Conservation (phyloP, 345 rosid species). For the Ceriops decandra region DNA sequence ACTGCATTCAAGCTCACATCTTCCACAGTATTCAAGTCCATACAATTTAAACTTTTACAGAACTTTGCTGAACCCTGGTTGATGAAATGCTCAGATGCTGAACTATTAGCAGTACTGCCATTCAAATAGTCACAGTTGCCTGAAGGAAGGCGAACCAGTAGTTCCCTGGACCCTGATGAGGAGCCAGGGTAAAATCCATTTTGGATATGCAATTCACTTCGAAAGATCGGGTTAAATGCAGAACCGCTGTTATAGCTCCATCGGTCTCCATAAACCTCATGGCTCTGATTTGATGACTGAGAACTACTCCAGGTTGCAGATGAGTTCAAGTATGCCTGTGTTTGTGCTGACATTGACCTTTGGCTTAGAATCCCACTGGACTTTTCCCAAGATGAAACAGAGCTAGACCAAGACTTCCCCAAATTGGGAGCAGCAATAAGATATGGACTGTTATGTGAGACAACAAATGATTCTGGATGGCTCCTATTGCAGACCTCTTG, state of each 20-base stretch:
- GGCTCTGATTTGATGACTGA: slow-evolving; percentile 43
- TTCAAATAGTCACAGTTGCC: slow-evolving; percentile 30
- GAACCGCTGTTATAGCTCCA: slow-evolving; percentile 42
- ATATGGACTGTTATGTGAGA: slow-evolving; percentile 41
- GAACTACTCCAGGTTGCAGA: slow-evolving; percentile 41
- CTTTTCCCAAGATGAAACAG: slow-evolving; percentile 56
- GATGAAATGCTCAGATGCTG: slow-evolving; percentile 25
- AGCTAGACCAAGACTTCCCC: slow-evolving; percentile 49
- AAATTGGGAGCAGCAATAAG: slow-evolving; percentile 40
- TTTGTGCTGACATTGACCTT: slow-evolving; percentile 49
- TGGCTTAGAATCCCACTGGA: slow-evolving; percentile 48
- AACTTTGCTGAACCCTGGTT: slow-evolving; percentile 31
- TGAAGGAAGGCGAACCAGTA: slow-evolving; percentile 19
- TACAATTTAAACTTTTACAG: slow-evolving; percentile 25
- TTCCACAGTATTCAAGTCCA: slow-evolving; percentile 30
- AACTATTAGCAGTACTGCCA: slow-evolving; percentile 25
- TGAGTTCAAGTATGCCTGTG: slow-evolving; percentile 43
- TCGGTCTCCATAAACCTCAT: slow-evolving; percentile 49
- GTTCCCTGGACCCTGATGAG: slow-evolving; percentile 51
- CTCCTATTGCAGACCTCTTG: slow-evolving; percentile 34
- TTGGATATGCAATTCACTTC: slow-evolving; percentile 37
- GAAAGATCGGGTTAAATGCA: slow-evolving; percentile 44
- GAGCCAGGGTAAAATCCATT: slow-evolving; percentile 53
- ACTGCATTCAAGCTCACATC: slow-evolving; percentile 48
- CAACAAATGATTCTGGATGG: slow-evolving; percentile 45